Percentiles rank a stretch among this genome's conserved stretches.
phyloP scores from a whole-genome alignment of 768 basidiomycete species.

The Tephrocybe rancida region DNA sequence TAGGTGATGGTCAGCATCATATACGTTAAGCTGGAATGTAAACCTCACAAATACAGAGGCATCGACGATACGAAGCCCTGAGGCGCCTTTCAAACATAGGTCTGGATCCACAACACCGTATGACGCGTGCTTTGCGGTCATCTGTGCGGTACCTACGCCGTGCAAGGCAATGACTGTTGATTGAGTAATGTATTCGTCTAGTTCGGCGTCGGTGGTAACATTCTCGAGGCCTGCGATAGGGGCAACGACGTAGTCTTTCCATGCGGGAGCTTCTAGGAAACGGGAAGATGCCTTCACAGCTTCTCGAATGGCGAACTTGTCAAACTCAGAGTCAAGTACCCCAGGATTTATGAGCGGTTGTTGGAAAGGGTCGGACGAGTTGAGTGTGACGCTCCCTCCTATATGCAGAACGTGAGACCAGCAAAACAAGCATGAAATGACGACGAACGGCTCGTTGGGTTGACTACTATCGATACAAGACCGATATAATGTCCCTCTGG shows the following conservation, averaged over 20 bases:
- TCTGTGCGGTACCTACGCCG: conserved; percentile 14
- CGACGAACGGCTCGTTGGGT: neutral
- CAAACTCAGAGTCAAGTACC: conserved; percentile 31
- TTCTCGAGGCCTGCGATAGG: conserved; percentile 17
- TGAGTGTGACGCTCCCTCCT: conserved; percentile 32
- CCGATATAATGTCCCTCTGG: neutral
- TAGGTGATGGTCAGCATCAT: neutral
- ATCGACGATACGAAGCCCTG: conserved; percentile 32
- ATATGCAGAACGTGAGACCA: neutral
- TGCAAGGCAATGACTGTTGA: conserved; percentile 18
- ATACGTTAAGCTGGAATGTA: neutral
- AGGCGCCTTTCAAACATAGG: conserved; percentile 27
- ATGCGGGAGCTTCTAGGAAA: conserved; percentile 21
- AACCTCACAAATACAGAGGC: conserved; percentile 25
- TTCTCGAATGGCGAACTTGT: conserved; percentile 21
- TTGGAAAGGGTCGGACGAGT: conserved; percentile 42
- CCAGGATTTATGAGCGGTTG: conserved; percentile 46
- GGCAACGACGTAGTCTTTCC: conserved; percentile 22
- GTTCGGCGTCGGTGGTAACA: conserved; percentile 16
- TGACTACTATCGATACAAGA: neutral
- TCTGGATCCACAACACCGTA: conserved; percentile 29
- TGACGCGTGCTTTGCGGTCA: conserved; percentile 17
- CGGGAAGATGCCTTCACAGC: conserved; percentile 18
- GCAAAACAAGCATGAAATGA: neutral
- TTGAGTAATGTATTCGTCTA: conserved; percentile 3